Base-by-base conservation (phyloP, 2,329 filamentous ascomycete species). In the Colletotrichum chlorophyti region DNA sequence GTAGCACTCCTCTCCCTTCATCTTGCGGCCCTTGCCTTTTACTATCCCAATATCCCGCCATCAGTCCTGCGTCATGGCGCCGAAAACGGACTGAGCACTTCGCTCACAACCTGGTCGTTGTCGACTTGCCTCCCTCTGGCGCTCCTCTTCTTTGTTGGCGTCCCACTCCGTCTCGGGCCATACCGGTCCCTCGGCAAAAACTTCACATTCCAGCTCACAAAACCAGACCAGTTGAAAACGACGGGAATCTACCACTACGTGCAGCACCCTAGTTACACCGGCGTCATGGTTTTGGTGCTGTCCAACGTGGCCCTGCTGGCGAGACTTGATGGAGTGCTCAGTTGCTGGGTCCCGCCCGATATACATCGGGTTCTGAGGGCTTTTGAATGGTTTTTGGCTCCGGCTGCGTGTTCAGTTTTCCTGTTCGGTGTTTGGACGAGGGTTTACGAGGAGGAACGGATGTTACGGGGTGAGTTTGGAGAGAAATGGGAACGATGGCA, bases 211-310 rank as follows among this genome's bases (percentile, higher is more conserved):
- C 71, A 74, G 2, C 74, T 86, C 2, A 68, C 76, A 1, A 65
- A 71, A 48, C 83, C 83, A 1, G 73, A 79, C 54, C 63, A 66
- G 1, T 66, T 84, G 7, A 71, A 75, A 11, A 84, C 79, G 0
- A 68, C 64, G 1, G 81, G 81, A 0, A 67, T 84, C 2, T 84
- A 84, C 59, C 60, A 62, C 15, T 79, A 77, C 59, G 67, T 83
- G 3, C 80, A 83, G 63, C 81, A 84, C 63, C 81, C 81, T 2
- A 81, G 80, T 52, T 85, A 84, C 57, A 76, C 76, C 0, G 81
- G 78, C 0, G 40, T 77, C 2, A 9, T 72, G 0, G 26, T 77
- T 3, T 61, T 83, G 0, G 48, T 73, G 1, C 12, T 70, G 2
- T 66, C 60, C 37, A 71, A 73, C 48, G 31, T 66, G 1, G 52